Evolutionary conservation across 192 early-diverging fungal genomes (phyloP), one percentile per base, ranked within the genome.

Genomic region (Endogone sp.): DNA sequence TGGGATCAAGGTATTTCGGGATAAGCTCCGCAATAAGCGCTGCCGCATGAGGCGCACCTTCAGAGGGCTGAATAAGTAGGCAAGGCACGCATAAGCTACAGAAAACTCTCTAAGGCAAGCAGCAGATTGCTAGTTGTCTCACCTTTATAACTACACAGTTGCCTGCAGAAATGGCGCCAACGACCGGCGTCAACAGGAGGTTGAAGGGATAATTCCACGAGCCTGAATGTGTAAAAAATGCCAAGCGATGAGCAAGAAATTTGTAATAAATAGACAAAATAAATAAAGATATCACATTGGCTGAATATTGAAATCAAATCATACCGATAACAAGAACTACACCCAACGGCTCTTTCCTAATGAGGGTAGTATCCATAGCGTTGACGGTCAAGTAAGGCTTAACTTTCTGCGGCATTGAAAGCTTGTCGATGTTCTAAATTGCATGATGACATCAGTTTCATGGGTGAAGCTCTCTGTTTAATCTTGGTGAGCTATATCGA

Each of bases 81-180:
- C 16, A 13, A 44, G 37, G 37, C 13, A 44, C 4, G 37, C 37
- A 44, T 44, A 44, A 44, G 37, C 37, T 44, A 44, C 37, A 8
- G 4, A 44, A 13, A 13, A 44, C 13, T 44, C 37, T 4, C 4
- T 13, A 44, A 44, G 13, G 37, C 13, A 4, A 44, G 37, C 37
- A 13, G 13, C 44, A 37, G 3, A 55, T 26, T n/a, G 27, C 9
- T 29, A 22, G 6, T 29, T 16, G 11, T 0, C 44, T 67, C 58
- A 76, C 75, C 75, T 93, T 93, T n/a, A 90, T n/a, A 4, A 91
- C 63, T 3, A 82, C 91, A 3, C 88, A 87, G 82, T 95, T 95
- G 21, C 96, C 96, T 3, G 92, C 96, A 11, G 95, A 94, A 68
- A 98, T 84, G 9, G 95, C 94, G 23, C 90, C 89, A 2, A 91